Base-by-base conservation (phyloP, 1,284 basidiomycete species). In the Irpex sp. region DNA sequence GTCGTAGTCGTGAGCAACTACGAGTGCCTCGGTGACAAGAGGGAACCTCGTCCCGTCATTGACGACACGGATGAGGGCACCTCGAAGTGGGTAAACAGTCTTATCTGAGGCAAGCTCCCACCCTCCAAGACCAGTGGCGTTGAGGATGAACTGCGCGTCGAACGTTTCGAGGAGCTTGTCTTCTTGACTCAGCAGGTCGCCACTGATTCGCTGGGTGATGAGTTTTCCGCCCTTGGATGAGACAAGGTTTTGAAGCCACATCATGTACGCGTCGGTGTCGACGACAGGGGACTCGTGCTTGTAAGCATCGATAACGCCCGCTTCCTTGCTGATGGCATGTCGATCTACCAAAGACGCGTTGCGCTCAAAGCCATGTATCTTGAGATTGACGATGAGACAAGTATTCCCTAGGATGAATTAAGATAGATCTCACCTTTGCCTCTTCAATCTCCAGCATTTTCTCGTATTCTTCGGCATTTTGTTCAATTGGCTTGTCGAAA, bases 11-110 rank as follows among this genome's bases (percentile, higher is more conserved):
- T 66, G 61, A 14, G 65, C 65, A 37, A 73, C 72, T 39, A 67
- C 68, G 5, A 75, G 64, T 5, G 73, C 73, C 54, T 73, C 69
- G n/a, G 67, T 69, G 48, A 77, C 69, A 52, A 71, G 73, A 18
- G 73, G 74, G 62, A 76, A 77, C 56, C 69, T 68, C 23, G 63
- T 67, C 8, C 75, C 75, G 60, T 77, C 75, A 65, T 77, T 77
- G 61, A 74, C 66, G 21, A 77, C 72, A 14, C 75, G 72, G 47
- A 77, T 69, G 42, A 77, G 67, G 1, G 72, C 75, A n/a, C 76
- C 76, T 16, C 76, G 73, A 35, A 77, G 69, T 5, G 75, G 75
- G 63, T 74, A 75, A 21, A 72, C 71, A 10, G 67, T 69, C 28
- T 67, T 55, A 63, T 77, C 75, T 8, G 65, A 69, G 1, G 75